Base-by-base conservation (phyloP, 2,329 filamentous ascomycete species). In the Cercospora janseana region DNA sequence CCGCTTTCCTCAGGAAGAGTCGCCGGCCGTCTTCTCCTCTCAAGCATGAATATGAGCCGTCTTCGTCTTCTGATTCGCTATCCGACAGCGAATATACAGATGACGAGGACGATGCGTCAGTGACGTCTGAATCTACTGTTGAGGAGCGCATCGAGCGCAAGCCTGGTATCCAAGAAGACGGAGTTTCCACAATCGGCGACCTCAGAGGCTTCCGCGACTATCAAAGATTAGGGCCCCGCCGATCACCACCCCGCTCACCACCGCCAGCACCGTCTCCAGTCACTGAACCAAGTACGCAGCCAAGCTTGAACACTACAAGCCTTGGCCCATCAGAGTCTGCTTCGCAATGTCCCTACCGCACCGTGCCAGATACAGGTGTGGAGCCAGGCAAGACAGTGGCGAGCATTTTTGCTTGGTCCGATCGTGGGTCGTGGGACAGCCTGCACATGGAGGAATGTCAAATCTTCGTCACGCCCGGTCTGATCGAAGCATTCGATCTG, bases 41-140 rank as follows among this genome's bases (percentile, higher is more conserved):
- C 42, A 98, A 98, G 72, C 92, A 97, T 66, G 92, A 98, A 71
- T 98, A 96, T 63, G 85, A 91, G 56, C 92, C 92, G 10, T 97
- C 93, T 12, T 83, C 81, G 5, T 81, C 80, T 37, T 84, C 82
- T 0, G 79, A 81, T 32, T 81, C 81, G 5, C 78, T 77, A 6
- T 78, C 75, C 1, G 76, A 81, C 47, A 83, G 78, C 37, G 79
- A 81, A 40, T 72, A 75, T 32, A 79, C 78, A 10, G 72, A 71
- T 9, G 68, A 67, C 15, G 63, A 70, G 5, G 82, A 85, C 34
- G 67, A 68, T 20, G 69, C 71, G 15, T 73, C 72, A 8, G 48
- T 71, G 6, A 76, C 72, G 0, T 76, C 74, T 1, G 72, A 75
- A 28, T 76, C 73, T 4, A 80, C 79, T 7, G 78, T 80, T 41